Evolutionary conservation across 345 rosid species (phyloP).

Genomic region (Arabis hirsuta): DNA sequence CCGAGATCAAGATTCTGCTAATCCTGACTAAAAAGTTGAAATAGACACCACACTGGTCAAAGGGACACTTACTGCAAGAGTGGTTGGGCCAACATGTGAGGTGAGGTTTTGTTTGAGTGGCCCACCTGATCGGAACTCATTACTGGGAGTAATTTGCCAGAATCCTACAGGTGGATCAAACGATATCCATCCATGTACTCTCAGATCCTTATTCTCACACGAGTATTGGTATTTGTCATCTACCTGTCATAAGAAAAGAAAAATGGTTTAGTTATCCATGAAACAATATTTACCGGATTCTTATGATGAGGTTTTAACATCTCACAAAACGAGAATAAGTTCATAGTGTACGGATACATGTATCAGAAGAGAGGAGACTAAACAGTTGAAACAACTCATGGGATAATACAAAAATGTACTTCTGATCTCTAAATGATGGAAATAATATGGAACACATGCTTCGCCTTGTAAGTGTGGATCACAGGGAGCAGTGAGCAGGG

Average conservation of each 20-base stretch:
- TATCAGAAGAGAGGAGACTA: neutral
- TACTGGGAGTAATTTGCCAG: conserved; percentile 95
- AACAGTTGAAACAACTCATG: conserved; percentile 17
- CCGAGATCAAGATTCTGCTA: conserved; percentile 12
- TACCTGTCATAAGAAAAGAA: conserved; percentile 56
- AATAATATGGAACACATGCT: conserved; percentile 34
- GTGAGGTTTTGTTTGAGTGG: conserved; percentile 89
- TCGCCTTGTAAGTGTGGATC: conserved; percentile 78
- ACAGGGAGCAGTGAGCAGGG: conserved; percentile 68
- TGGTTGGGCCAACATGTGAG: conserved; percentile 94
- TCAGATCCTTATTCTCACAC: conserved; percentile 73
- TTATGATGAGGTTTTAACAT: neutral
- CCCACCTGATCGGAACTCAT: conserved; percentile 95
- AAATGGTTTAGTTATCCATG: neutral
- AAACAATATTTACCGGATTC: neutral
- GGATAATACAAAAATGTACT: neutral
- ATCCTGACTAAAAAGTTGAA: conserved; percentile 11
- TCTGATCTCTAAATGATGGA: neutral
- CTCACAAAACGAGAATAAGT: conserved; percentile 13
- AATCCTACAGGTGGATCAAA: conserved; percentile 82
- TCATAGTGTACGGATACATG: neutral
- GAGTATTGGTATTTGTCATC: conserved; percentile 98
- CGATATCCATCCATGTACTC: conserved; percentile 96
- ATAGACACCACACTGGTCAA: neutral
- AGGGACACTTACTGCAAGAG: conserved; percentile 69